These are phyloP conservation scores for Aleurites moluccanus DNA, from an alignment of 441 rosid species.

Conservation along the genomic window DNA sequence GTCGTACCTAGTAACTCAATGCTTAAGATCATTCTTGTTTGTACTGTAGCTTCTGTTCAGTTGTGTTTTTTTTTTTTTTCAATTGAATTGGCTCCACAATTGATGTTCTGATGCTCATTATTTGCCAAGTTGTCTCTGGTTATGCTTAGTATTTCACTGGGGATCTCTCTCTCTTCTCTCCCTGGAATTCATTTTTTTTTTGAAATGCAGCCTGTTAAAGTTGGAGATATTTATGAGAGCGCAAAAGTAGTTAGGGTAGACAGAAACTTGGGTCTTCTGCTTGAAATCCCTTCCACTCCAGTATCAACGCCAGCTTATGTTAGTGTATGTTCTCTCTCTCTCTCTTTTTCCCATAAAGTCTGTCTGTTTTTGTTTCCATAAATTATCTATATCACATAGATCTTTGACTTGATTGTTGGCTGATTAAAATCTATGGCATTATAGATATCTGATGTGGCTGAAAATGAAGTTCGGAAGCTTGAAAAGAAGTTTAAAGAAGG, in stretches of 20 bases:
- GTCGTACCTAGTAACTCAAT: background rate
- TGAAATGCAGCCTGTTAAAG: constrained; percentile 61
- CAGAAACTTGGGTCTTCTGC: constrained; percentile 80
- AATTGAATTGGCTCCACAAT: background rate
- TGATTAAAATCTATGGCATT: constrained; percentile 21
- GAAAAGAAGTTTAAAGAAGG: constrained; percentile 89
- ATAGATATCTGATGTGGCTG: constrained; percentile 84
- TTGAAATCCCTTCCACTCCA: constrained; percentile 81
- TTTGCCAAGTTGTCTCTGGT: background rate
- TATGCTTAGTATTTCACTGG: constrained; percentile 4
- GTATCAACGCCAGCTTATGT: constrained; percentile 74
- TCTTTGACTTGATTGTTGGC: constrained; percentile 25
- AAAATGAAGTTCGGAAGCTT: constrained; percentile 73
- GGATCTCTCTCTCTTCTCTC: background rate
- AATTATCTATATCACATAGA: constrained; percentile 12
- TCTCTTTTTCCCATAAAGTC: background rate
- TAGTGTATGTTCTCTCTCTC: constrained; percentile 50
- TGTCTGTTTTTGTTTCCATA: constrained; percentile 15
- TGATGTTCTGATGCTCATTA: background rate
- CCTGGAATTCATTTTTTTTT: constrained; percentile 17
- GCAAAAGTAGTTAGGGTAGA: constrained; percentile 91
- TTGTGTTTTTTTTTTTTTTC: background rate
- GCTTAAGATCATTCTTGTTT: background rate
- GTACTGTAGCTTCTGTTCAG: background rate
- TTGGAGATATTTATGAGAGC: constrained; percentile 79